Evolutionary conservation across 192 early-diverging fungal species (phyloP).

Genomic region (Umbelopsis ramanniana): DNA sequence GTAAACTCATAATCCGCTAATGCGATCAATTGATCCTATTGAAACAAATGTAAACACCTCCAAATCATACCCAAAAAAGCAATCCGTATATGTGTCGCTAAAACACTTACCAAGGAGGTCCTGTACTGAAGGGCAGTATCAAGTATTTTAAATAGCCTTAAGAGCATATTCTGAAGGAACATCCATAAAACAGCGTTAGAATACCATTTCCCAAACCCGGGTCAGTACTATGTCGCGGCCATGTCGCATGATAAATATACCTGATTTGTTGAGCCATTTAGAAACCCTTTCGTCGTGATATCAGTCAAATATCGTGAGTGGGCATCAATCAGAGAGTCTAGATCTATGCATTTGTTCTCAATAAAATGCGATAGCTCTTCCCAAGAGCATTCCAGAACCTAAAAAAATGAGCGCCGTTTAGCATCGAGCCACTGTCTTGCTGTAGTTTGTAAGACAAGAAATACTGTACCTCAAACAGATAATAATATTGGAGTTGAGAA

Average conservation of each 20-base stretch:
- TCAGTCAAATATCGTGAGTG: slow-evolving; percentile 76
- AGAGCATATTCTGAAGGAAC: background rate
- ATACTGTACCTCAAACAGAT: slow-evolving; percentile 81
- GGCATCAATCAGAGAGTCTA: slow-evolving; percentile 80
- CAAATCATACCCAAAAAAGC: too few relatives aligned
- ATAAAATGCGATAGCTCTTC: slow-evolving; percentile 68
- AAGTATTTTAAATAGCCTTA: slow-evolving; percentile 52
- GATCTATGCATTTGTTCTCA: slow-evolving; percentile 63
- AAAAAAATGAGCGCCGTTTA: background rate
- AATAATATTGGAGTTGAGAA: slow-evolving; percentile 92
- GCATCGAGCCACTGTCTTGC: background rate
- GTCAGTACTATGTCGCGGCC: background rate
- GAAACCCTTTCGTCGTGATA: slow-evolving; percentile 68
- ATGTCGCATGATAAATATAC: slow-evolving; percentile 29
- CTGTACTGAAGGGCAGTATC: slow-evolving; percentile 69
- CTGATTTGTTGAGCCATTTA: slow-evolving; percentile 52
- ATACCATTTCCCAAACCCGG: too few relatives aligned
- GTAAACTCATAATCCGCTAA: slow-evolving; percentile 49
- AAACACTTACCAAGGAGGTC: slow-evolving; percentile 22
- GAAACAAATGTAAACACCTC: background rate
- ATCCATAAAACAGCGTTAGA: too few relatives aligned
- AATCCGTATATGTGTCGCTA: too few relatives aligned
- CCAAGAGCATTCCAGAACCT: slow-evolving; percentile 91
- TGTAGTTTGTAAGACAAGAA: too few relatives aligned
- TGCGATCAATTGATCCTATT: slow-evolving; percentile 52